Percentiles rank a stretch among this genome's conserved stretches.
phyloP scores from a whole-genome alignment of 192 early-diverging fungal species.

The Podila clonocystis region DNA sequence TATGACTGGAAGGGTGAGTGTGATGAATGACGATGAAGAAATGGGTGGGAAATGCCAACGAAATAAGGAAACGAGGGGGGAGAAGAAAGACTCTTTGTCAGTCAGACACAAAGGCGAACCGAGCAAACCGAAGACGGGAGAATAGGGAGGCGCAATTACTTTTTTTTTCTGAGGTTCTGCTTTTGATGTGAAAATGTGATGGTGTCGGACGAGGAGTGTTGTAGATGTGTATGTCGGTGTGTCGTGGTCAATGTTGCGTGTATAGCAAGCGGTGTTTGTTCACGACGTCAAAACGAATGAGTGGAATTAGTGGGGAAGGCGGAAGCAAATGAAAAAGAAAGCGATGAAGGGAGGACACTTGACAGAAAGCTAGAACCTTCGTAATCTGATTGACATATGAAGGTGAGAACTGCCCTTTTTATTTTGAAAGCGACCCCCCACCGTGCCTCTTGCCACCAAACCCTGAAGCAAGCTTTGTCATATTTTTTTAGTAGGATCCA shows the following conservation, averaged over 20 bases:
- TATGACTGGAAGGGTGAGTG: not conserved
- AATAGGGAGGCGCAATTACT: too few species aligned
- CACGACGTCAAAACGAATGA: not conserved
- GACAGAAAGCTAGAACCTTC: not conserved
- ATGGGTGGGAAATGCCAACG: not conserved
- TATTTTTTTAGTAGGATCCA: too few species aligned
- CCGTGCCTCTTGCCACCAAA: not conserved
- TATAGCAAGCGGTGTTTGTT: not conserved
- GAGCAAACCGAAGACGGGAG: too few species aligned
- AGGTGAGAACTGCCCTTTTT: not conserved
- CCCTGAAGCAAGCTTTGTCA: too few species aligned
- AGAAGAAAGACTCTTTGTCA: not conserved
- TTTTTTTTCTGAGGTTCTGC: too few species aligned
- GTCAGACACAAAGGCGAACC: too few species aligned
- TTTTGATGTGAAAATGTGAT: not conserved
- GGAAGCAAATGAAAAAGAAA: not conserved
- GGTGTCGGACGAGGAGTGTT: not conserved
- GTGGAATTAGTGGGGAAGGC: not conserved
- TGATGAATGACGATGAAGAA: not conserved
- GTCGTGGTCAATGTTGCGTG: too few species aligned
- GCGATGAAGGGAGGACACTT: not conserved
- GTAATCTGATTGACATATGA: not conserved
- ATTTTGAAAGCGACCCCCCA: not conserved
- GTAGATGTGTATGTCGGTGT: not conserved
- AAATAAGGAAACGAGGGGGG: constrained; percentile 8